Evolutionary conservation across 192 early-diverging fungal genomes (phyloP).

Genomic region (Radiomyces spectabilis): DNA sequence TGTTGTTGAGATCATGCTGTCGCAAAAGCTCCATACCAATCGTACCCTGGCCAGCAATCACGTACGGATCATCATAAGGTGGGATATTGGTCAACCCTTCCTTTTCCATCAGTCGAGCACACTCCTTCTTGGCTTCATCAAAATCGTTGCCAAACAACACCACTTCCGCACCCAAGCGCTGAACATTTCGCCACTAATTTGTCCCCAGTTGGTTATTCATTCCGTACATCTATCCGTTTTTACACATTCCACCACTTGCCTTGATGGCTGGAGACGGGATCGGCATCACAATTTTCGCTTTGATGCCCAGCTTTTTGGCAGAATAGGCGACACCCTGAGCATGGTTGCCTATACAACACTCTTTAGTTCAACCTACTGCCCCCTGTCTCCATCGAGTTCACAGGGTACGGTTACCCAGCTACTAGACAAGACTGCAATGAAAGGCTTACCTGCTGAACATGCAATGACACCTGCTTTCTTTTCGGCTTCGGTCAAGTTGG

Average conservation of each 20-base stretch:
- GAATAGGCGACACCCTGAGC: slow-evolving; percentile 95
- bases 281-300: slow-evolving; percentile 98
- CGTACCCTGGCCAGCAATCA: slow-evolving; percentile 99
- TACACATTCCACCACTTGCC: slow-evolving; percentile 1
- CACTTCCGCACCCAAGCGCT: slow-evolving; percentile 84
- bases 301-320: slow-evolving; percentile 86
- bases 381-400: no score
- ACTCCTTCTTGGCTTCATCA: slow-evolving; percentile 89
- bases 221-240: no score
- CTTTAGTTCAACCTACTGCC: no score
- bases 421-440: no score
- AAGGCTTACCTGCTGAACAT: slow-evolving; percentile 85
- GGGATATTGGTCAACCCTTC: slow-evolving; percentile 87
- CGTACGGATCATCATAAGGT: slow-evolving; percentile 96
- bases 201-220: no score
- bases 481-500: slow-evolving; percentile 73
- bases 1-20: slow-evolving; percentile 50
- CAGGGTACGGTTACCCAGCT: no score
- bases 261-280: slow-evolving; percentile 43
- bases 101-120: slow-evolving; percentile 58
- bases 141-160: slow-evolving; percentile 90
- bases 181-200: slow-evolving; percentile 88
- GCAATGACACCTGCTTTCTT: slow-evolving; percentile 83
- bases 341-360: slow-evolving; percentile 70
- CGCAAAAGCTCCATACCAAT: slow-evolving; percentile 82